Percentiles rank a stretch among this genome's conserved stretches.
These are phyloP conservation scores for Tephrocybe sp. DNA, from an alignment of 768 basidiomycete genomes.

Conservation along the genomic window DNA sequence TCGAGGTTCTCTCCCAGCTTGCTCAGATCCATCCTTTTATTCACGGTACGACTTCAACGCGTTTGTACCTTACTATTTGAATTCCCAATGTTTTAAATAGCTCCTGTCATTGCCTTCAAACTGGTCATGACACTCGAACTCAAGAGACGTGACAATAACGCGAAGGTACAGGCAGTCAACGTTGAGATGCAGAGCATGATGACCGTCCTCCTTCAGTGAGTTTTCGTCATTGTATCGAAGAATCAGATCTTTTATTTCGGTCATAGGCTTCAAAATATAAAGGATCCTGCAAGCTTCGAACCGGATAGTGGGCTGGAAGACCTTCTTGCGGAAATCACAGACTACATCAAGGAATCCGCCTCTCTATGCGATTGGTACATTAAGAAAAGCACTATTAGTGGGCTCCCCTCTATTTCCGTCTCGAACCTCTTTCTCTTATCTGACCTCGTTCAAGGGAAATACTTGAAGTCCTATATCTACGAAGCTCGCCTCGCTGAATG, in stretches of 20 bases:
- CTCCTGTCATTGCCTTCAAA: not conserved
- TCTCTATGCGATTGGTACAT: not conserved
- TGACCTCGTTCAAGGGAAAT: too few relatives aligned
- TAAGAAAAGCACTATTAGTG: not conserved
- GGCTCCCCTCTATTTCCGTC: too few relatives aligned
- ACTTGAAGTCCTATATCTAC: not conserved
- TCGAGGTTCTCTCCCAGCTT: not conserved
- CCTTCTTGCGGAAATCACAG: not conserved
- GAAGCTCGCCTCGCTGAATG: not conserved
- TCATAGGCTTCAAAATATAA: not conserved
- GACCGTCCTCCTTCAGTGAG: not conserved
- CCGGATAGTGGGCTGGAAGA: not conserved
- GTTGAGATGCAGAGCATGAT: conserved; percentile 3
- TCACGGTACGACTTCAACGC: not conserved
- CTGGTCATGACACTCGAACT: not conserved
- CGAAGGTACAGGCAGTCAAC: not conserved
- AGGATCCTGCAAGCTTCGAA: not conserved
- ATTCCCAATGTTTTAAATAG: not conserved
- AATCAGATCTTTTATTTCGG: not conserved
- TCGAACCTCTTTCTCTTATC: too few relatives aligned
- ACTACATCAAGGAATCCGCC: not conserved
- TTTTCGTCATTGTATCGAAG: not conserved
- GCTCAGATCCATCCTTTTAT: not conserved
- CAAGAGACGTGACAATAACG: not conserved
- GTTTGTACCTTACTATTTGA: not conserved